Base-by-base conservation (phyloP, 768 basidiomycete genomes). In the Cantharellus cinnabarinus region DNA sequence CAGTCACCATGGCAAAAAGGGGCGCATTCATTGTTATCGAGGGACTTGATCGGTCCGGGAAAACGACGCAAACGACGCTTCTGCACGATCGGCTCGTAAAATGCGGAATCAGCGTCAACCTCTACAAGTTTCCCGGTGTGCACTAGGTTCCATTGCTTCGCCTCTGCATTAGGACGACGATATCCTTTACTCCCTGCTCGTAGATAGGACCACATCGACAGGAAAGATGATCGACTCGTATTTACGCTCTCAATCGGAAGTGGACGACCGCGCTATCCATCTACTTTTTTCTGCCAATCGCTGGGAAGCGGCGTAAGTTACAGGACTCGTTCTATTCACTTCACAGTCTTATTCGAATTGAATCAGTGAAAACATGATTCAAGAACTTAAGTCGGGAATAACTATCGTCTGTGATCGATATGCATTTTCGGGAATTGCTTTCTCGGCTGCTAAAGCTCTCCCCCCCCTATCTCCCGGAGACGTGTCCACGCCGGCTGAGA, bases 201-300 rank as follows among this genome's bases (percentile, higher is more conserved):
- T 37, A 97, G 94, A 97, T 70, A 78, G 95, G 40, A 88, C 88
- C 3, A 94, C 94, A 2, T 68, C 86, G 2, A 93, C 89, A 58
- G 94, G 94, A 2, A 75, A 82, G 64, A 87, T 91, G 82, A 97
- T 99, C 65, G 84, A 98, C 70, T 77, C 82, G 37, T 99, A 98
- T 69, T 75, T 99, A 59, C 80, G 79, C 53, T 85, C 85, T 10
- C 70, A 86, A 56, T 76, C 84, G 10, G 89, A 98, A 10, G 76
- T 99, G 56, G 90, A 94, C 68, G 91, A 97, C 71, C 84, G 75
- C 62, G 86, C 83, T 2, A 82, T 98, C 55, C 94, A 98, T 67
- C 79, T 97, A 2, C 77, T 99, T 59, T 98, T 99, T 74, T 83
- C 89, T 50, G 95, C 93, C 2, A 99, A 99, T 67, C 78, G 94